Evolutionary conservation across 345 rosid species (phyloP).

Genomic region (Eucalyptus microcorys): DNA sequence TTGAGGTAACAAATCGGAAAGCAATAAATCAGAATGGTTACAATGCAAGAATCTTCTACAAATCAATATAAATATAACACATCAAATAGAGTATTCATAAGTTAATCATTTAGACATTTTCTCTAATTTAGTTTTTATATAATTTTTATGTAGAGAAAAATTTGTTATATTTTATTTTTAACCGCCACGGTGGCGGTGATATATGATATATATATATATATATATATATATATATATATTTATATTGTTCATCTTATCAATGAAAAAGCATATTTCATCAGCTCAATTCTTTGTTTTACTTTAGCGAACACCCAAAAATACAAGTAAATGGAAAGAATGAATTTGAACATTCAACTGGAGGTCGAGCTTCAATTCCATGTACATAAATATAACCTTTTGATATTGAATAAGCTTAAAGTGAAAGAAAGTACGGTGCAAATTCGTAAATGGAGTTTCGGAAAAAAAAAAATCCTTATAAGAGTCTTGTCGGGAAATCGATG

Average conservation of each 20-base stretch:
- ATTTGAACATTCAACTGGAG: neutral
- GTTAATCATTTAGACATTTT: neutral
- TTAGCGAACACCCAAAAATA: neutral
- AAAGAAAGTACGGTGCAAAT: neutral
- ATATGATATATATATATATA: neutral
- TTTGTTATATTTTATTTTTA: neutral
- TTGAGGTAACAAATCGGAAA: neutral
- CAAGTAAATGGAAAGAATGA: neutral
- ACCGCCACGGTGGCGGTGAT: fast-evolving
- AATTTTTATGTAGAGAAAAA: neutral
- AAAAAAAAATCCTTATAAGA: neutral
- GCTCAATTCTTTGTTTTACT: neutral
- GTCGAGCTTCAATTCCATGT: neutral
- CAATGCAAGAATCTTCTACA: neutral
- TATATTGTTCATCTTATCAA: neutral
- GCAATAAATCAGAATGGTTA: neutral
- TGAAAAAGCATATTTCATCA: neutral
- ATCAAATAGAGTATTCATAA: neutral
- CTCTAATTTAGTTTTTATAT: neutral
- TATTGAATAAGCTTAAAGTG: neutral
- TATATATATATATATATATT: neutral
- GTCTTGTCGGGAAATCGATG: neutral
- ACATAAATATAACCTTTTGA: neutral
- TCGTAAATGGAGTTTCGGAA: neutral
- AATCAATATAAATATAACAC: neutral